phyloP scores from a whole-genome alignment of 2,329 filamentous ascomycete genomes.

The Xylariaceae sp. region DNA sequence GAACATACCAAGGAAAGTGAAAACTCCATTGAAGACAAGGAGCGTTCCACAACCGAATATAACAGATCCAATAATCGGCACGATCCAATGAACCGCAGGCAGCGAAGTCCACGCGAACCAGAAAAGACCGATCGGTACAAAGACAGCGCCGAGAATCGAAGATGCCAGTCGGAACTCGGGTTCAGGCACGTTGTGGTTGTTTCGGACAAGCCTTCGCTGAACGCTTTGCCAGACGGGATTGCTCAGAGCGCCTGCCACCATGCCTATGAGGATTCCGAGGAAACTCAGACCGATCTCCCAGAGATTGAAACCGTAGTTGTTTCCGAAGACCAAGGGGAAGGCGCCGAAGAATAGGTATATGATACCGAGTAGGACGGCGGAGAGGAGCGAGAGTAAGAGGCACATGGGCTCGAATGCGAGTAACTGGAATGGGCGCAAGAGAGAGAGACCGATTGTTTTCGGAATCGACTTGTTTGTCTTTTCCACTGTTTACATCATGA shows the following conservation, averaged over 20 bases:
- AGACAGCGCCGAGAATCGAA: conserved; percentile 64
- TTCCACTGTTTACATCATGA: conserved; percentile 46
- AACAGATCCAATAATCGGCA: conserved; percentile 65
- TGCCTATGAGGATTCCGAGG: conserved; percentile 63
- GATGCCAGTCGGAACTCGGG: conserved; percentile 83
- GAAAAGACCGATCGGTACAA: conserved; percentile 79
- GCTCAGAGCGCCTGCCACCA: conserved; percentile 56
- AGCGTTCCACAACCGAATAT: conserved; percentile 69
- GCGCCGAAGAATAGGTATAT: conserved; percentile 89
- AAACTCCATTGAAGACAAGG: conserved; percentile 76
- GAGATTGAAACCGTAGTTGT: conserved; percentile 68
- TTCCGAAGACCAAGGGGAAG: conserved; percentile 72
- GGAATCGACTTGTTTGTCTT: conserved; percentile 62
- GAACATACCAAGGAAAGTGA: conserved; percentile 71
- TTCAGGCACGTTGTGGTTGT: conserved; percentile 57
- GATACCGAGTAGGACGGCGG: conserved; percentile 79
- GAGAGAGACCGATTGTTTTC: conserved; percentile 52
- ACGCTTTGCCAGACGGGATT: conserved; percentile 63
- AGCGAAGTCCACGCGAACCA: conserved; percentile 86
- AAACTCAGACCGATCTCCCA: conserved; percentile 80
- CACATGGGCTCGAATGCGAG: conserved; percentile 81
- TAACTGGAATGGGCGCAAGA: conserved; percentile 71
- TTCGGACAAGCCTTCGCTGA: conserved; percentile 51
- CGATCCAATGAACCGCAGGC: conserved; percentile 67
- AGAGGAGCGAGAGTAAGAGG: conserved; percentile 73